Conservation (phyloP, 305 asterid species). For the Striga hermonthica region DNA sequence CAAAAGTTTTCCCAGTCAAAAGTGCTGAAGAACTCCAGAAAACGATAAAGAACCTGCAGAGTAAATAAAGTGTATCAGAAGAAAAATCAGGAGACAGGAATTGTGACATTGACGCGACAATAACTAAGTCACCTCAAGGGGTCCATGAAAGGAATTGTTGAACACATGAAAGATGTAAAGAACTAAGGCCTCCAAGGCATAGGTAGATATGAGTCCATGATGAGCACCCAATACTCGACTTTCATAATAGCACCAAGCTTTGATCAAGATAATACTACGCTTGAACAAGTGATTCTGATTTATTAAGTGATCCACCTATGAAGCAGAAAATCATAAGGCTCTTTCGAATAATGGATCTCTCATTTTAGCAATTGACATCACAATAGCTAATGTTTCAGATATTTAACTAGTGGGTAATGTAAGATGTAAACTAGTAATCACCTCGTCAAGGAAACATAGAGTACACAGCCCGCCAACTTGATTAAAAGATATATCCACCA, state of each 20-base stretch:
- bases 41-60: constrained; percentile 89
- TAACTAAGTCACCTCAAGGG: constrained; percentile 73
- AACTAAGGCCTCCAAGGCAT: constrained; percentile 94
- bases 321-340: constrained; percentile 27
- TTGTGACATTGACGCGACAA: constrained; percentile 17
- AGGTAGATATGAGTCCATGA: constrained; percentile 95
- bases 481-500: constrained; percentile 91
- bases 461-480: constrained; percentile 97
- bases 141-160: constrained; percentile 90
- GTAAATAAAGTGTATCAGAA: constrained; percentile 31
- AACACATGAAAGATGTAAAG: constrained; percentile 95
- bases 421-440: constrained; percentile 29
- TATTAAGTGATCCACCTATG: constrained; percentile 85
- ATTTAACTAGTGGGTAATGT: constrained; percentile 23
- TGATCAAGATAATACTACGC: constrained; percentile 89
- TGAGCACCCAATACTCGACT: constrained; percentile 98
- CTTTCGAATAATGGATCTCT: constrained; percentile 23
- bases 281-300: constrained; percentile 83
- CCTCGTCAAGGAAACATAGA: constrained; percentile 98
- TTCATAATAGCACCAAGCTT: constrained; percentile 99
- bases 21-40: constrained; percentile 98
- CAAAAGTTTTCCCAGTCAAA: constrained; percentile 96
- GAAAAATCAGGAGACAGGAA: constrained; percentile 28
- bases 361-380: constrained; percentile 16
- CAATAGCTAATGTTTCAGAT: constrained; percentile 16